phyloP scores from a whole-genome alignment of 139 green algal genomes.

The Chlamydomonas urium region DNA sequence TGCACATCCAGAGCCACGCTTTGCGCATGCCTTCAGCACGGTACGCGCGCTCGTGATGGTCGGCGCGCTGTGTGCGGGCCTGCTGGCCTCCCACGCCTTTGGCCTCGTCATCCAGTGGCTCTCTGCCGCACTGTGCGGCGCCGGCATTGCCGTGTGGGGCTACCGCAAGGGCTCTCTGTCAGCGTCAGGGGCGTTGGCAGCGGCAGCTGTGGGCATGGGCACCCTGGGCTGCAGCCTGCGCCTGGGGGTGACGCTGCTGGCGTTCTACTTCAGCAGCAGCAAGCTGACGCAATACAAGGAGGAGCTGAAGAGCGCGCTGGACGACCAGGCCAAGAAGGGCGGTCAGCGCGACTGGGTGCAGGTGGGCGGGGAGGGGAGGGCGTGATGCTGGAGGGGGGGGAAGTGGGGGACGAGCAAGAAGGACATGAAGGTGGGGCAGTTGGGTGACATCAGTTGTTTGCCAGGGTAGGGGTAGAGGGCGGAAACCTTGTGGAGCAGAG shows the following conservation, averaged over 20 bases:
- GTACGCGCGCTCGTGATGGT: conserved; percentile 5
- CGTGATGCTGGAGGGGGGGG: too few species aligned
- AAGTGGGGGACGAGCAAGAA: too few species aligned
- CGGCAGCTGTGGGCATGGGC: conserved; percentile 55
- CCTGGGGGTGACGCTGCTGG: conserved; percentile 66
- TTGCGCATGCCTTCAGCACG: neutral
- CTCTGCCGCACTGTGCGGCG: conserved; percentile 4
- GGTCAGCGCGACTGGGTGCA: conserved; percentile 81
- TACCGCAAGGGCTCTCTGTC: conserved; percentile 19
- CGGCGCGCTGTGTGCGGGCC: neutral
- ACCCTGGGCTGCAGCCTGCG: conserved; percentile 56
- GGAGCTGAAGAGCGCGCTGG: conserved; percentile 59
- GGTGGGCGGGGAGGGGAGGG: too few species aligned
- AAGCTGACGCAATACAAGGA: conserved; percentile 76
- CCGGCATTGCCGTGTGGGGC: conserved; percentile 24
- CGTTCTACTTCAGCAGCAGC: conserved; percentile 73
- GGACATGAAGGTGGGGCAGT: too few species aligned
- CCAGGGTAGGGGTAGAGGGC: too few species aligned
- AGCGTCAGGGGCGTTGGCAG: conserved; percentile 45
- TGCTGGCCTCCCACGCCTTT: conserved; percentile 51
- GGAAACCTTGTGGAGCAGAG: too few species aligned
- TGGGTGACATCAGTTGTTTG: too few species aligned
- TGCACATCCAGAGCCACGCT: neutral
- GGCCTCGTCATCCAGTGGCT: conserved; percentile 46
- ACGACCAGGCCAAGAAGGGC: conserved; percentile 67